Conservation (phyloP, 352 stramenopile species). For the Pythium brachiatum region DNA sequence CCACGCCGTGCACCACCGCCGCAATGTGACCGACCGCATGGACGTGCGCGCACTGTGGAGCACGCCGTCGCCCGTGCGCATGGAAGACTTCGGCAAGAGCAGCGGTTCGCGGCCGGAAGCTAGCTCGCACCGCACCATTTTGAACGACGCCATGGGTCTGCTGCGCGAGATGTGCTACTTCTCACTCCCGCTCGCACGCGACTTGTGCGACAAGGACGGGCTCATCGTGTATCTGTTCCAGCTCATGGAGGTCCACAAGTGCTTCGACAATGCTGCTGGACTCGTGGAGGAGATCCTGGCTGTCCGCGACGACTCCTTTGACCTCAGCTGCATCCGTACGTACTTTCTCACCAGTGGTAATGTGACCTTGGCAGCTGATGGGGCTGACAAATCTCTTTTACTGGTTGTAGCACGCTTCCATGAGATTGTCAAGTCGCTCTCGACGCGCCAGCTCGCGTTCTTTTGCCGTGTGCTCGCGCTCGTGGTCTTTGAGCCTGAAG, state of each 20-base stretch:
- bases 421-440: conserved; percentile 85
- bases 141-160: conserved; percentile 78
- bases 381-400: not conserved
- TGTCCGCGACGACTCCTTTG: conserved; percentile 74
- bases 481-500: conserved; percentile 95
- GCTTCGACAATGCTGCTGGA: conserved; percentile 89
- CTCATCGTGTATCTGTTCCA: conserved; percentile 94
- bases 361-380: too few species aligned
- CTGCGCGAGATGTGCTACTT: conserved; percentile 85
- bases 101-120: conserved; percentile 32
- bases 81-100: conserved; percentile 35
- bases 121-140: conserved; percentile 45
- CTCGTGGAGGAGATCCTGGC: conserved; percentile 94
- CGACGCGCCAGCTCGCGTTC: conserved; percentile 91
- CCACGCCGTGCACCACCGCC: conserved; percentile 24
- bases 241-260: conserved; percentile 84
- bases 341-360: conserved; percentile 4
- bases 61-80: conserved; percentile 32
- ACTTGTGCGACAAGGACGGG: conserved; percentile 78
- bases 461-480: conserved; percentile 96
- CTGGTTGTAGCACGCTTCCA: conserved; percentile 83
- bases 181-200: conserved; percentile 54
- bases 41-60: conserved; percentile 65
- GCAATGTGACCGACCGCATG: conserved; percentile 32
- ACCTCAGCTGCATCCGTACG: conserved; percentile 77